Conservation (phyloP, 176 grass and related monocot species). For the Canna indica region DNA sequence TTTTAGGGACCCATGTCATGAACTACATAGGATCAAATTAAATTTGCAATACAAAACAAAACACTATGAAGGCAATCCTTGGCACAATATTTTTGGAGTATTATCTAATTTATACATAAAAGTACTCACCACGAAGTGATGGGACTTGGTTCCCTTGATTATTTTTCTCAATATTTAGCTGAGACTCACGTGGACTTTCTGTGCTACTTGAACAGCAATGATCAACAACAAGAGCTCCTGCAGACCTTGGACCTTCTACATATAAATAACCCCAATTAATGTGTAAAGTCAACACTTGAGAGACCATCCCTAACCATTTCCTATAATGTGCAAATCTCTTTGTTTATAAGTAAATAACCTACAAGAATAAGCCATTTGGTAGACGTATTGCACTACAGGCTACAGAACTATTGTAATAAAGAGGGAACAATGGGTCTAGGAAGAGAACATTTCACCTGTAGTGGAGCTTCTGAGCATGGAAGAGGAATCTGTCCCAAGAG, state of each 20-base stretch:
- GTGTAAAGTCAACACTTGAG: background rate
- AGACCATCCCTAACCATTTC: background rate
- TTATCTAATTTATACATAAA: conserved; percentile 12
- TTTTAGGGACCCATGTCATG: background rate
- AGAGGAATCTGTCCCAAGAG: conserved; percentile 33
- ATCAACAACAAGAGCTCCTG: conserved; percentile 30
- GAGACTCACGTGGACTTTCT: conserved; percentile 36
- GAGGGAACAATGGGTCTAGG: conserved; percentile 39
- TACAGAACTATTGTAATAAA: conserved; percentile 24
- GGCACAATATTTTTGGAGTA: background rate
- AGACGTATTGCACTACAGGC: conserved; percentile 36
- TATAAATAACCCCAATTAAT: conserved; percentile 23
- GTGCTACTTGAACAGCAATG: conserved; percentile 70
- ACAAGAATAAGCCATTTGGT: conserved; percentile 41
- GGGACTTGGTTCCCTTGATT: conserved; percentile 65
- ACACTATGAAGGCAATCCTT: background rate
- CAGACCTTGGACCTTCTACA: conserved; percentile 47
- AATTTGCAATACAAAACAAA: background rate
- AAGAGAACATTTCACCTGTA: conserved; percentile 41
- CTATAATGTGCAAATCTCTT: background rate
- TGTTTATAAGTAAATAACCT: background rate
- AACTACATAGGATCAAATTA: background rate
- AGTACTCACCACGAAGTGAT: conserved; percentile 51
- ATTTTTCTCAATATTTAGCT: conserved; percentile 40
- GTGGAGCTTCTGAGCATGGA: conserved; percentile 40